Base-by-base conservation (phyloP, 176 grass and related monocot species). In the Avena sativa region DNA sequence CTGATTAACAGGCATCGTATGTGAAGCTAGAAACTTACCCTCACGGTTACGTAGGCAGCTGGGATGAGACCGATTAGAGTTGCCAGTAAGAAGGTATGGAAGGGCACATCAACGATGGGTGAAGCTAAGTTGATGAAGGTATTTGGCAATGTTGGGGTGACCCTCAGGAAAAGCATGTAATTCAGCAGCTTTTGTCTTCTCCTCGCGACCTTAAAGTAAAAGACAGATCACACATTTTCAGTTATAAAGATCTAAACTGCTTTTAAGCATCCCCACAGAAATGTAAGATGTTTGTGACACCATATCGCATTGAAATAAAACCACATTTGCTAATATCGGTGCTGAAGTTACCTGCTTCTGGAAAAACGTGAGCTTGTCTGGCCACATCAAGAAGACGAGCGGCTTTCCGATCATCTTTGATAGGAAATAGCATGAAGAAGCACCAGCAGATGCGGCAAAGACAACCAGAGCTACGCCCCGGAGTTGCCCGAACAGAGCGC, bases 111-210 rank as follows among this genome's bases (percentile, higher is more conserved):
- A 48, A 99, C 97, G 78, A 99, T 99, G 12, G 97, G 97, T 19
- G 97, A 99, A 84, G 97, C 97, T 25, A 99, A 89, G 87, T 99
- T 99, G 61, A 99, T 99, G 85, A 99, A 99, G 28, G 97, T 99
- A 85, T 99, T 96, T 60, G 97, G 97, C 90, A 99, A 93, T 75
- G 94, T 94, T 34, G 97, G 97, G 36, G 97, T 99, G 36, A 99
- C 97, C 92, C 97, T 91, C 69, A 98, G 89, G 70, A 99, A 99
- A 80, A 96, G 87, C 68, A 99, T 99, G 87, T 99, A 99, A 85
- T 99, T 99, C 78, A 99, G 88, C 82, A 99, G 83, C 78, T 96
- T 99, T 15, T 94, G 84, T 91, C 92, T 93, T 94, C 97, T 99
- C 86, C 94, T 99, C 14, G 94, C 59, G 38, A 99, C 92, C 97